A percentile compares a stretch with the other conserved stretches of the same genome.
These are phyloP conservation scores for Neurospora pannonica DNA, from an alignment of 495 filamentous ascomycete genomes.

Conservation along the genomic window DNA sequence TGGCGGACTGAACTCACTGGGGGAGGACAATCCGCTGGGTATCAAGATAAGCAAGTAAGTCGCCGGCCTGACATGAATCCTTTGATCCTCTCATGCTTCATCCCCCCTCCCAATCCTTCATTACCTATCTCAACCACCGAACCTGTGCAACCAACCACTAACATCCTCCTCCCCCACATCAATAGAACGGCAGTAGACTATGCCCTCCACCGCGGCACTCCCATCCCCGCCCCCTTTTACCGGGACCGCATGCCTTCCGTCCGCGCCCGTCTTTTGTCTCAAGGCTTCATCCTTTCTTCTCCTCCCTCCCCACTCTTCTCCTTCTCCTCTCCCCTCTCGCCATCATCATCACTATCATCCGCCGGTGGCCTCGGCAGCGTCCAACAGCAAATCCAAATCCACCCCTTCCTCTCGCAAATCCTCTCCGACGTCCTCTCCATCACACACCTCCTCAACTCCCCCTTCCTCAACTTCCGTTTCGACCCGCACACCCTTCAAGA, in stretches of 20 bases:
- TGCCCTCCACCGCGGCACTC: neutral
- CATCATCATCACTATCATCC: neutral
- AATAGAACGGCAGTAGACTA: neutral
- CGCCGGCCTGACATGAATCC: neutral
- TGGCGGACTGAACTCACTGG: neutral
- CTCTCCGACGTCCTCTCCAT: neutral
- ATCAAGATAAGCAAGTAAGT: neutral
- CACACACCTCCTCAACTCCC: neutral
- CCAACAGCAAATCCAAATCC: neutral
- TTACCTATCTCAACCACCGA: neutral
- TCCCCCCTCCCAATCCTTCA: neutral
- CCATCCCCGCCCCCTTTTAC: neutral
- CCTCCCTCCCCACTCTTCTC: neutral
- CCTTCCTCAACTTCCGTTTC: neutral
- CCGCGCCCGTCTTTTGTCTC: neutral
- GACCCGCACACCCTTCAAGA: neutral
- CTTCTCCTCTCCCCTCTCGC: neutral
- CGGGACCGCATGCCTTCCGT: neutral
- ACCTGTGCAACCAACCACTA: neutral
- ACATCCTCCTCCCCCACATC: neutral
- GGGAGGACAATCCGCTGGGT: neutral
- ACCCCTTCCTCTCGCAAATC: neutral
- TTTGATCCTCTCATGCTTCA: neutral
- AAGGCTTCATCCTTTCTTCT: neutral
- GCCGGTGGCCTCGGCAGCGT: neutral